Evolutionary conservation across 257 asterid genomes (phyloP).

Genomic region (Solanum dulcamara): DNA sequence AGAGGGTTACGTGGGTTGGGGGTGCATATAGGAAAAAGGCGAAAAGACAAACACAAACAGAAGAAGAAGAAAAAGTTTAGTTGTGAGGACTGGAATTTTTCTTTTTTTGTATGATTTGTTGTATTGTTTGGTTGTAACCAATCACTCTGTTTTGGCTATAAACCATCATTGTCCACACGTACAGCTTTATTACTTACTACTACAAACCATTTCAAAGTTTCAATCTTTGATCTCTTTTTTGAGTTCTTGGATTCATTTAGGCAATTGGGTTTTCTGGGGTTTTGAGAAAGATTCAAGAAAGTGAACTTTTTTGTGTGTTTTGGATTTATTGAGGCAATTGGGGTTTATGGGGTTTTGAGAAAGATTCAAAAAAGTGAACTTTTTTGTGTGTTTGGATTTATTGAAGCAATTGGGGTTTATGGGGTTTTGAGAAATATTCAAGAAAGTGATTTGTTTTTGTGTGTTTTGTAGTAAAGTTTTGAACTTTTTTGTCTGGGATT

Average conservation of each 20-base stretch:
- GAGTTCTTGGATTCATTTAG: background rate
- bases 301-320: background rate
- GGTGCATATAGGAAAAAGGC: conserved; percentile 2
- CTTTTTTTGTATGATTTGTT: conserved; percentile 31
- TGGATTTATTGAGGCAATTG: conserved; percentile 5
- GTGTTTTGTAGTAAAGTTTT: conserved; percentile 9
- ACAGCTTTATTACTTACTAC: conserved; percentile 15
- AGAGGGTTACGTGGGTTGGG: background rate
- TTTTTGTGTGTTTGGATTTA: background rate
- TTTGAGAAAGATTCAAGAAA: conserved; percentile 7
- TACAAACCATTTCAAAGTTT: background rate
- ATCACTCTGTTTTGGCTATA: too few relatives aligned
- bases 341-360: conserved; percentile 5
- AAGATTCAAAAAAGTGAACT: conserved; percentile 7
- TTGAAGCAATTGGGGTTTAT: conserved; percentile 9
- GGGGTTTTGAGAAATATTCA: background rate
- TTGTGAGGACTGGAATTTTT: conserved; percentile 3
- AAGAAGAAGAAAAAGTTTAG: background rate
- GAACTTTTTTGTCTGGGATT: conserved; percentile 9
- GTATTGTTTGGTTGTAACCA: conserved; percentile 44
- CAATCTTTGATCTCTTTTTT: background rate
- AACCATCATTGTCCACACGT: conserved; percentile 45
- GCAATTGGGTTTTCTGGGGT: conserved; percentile 9
- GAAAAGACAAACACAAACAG: conserved; percentile 36
- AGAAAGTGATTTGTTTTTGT: conserved; percentile 4